phyloP scores from a whole-genome alignment of 2,329 filamentous ascomycete species.

The Aspergillus sp. region DNA sequence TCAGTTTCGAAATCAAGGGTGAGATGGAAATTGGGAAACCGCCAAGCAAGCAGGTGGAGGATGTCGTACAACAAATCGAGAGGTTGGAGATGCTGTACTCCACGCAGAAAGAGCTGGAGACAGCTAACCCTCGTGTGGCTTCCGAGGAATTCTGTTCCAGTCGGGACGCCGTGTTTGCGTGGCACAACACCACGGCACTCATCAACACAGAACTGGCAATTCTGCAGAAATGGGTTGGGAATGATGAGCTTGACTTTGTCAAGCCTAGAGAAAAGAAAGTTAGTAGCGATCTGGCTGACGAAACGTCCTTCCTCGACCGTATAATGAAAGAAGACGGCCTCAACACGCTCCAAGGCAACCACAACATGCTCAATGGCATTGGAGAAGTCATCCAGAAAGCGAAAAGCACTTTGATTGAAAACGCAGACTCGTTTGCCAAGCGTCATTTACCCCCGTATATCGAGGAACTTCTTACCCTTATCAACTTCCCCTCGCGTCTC shows the following conservation, averaged over 20 bases:
- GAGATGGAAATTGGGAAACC: constrained; percentile 85
- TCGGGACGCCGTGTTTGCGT: constrained; percentile 81
- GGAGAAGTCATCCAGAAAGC: constrained; percentile 85
- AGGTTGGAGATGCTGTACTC: constrained; percentile 80
- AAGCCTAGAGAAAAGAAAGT: constrained; percentile 63
- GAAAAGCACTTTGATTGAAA: constrained; percentile 81
- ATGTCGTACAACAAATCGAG: constrained; percentile 83
- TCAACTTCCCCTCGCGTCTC: constrained; percentile 92
- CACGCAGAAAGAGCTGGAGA: constrained; percentile 64
- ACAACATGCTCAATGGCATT: constrained; percentile 77
- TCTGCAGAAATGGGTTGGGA: constrained; percentile 92
- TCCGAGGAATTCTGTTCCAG: constrained; percentile 72
- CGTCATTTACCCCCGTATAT: constrained; percentile 93
- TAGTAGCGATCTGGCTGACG: constrained; percentile 68
- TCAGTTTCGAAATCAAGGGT: constrained; percentile 88
- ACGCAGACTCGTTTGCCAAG: constrained; percentile 74
- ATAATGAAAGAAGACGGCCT: constrained; percentile 93
- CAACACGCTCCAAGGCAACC: constrained; percentile 74
- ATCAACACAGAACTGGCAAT: constrained; percentile 93
- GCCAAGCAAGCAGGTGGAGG: constrained; percentile 77
- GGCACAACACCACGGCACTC: constrained; percentile 93
- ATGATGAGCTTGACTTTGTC: constrained; percentile 85
- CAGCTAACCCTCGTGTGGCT: constrained; percentile 65
- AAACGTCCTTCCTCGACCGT: constrained; percentile 87
- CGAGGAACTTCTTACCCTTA: constrained; percentile 87